These are phyloP conservation scores for Neurospora terricola DNA, from an alignment of 495 filamentous ascomycete genomes.

Conservation along the genomic window DNA sequence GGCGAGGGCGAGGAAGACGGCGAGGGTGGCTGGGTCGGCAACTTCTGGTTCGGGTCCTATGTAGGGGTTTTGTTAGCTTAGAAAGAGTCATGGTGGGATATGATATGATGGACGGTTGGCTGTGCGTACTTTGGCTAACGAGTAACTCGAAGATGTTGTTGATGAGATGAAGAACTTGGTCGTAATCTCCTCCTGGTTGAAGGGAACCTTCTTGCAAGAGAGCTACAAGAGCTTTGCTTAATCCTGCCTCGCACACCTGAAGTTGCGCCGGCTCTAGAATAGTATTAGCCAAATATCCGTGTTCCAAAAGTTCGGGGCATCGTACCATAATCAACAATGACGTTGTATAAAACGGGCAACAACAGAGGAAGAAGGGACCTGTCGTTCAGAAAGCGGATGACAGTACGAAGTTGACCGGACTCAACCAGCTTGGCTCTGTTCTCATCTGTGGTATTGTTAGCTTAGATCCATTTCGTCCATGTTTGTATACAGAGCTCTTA, in stretches of 20 bases:
- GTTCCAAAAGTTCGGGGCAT: background rate
- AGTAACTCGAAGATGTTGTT: slow-evolving; percentile 43
- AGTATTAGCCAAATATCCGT: background rate
- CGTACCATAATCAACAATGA: slow-evolving; percentile 66
- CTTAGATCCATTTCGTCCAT: background rate
- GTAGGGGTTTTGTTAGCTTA: background rate
- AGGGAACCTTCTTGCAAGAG: slow-evolving; percentile 27
- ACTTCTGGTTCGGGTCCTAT: slow-evolving; percentile 27
- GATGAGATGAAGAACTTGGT: slow-evolving; percentile 26
- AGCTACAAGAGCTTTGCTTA: slow-evolving; percentile 30
- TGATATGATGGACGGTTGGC: background rate
- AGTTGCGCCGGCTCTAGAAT: slow-evolving; percentile 41
- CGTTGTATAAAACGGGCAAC: slow-evolving; percentile 62
- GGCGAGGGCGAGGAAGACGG: slow-evolving; percentile 25
- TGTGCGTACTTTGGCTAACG: slow-evolving; percentile 28
- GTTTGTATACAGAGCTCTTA: slow-evolving; percentile 21
- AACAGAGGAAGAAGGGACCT: slow-evolving; percentile 44
- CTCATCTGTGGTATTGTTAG: slow-evolving; percentile 43
- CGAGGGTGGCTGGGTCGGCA: slow-evolving; percentile 23
- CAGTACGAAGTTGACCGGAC: slow-evolving; percentile 46
- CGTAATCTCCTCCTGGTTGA: slow-evolving; percentile 5
- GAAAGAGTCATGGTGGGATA: too few species aligned
- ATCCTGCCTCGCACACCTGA: slow-evolving; percentile 33
- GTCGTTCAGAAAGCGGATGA: slow-evolving; percentile 40
- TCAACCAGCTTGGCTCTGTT: slow-evolving; percentile 59